These are phyloP conservation scores for Apiotrichum veenhuisii DNA, from an alignment of 1,284 basidiomycete genomes.

Conservation along the genomic window DNA sequence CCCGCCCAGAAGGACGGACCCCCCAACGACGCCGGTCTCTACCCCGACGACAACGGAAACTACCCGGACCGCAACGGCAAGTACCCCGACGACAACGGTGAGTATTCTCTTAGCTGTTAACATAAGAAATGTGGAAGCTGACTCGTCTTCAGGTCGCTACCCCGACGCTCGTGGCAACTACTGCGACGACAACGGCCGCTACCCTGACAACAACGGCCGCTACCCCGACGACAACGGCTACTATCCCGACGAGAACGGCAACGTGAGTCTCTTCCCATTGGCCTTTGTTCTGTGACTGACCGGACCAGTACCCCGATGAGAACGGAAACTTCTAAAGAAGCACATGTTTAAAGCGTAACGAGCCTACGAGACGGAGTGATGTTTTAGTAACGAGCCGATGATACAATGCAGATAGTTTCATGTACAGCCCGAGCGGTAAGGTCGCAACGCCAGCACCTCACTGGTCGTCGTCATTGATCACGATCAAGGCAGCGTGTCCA, in stretches of 20 bases:
- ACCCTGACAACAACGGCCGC: neutral
- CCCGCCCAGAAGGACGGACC: conserved; percentile 1
- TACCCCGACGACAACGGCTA: neutral
- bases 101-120: neutral
- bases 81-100: conserved; percentile 1
- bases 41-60: conserved; percentile 5
- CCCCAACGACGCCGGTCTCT: conserved; percentile 5
- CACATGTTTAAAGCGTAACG: neutral
- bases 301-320: conserved; percentile 1
- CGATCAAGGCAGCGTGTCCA: no score
- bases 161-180: conserved; percentile 1
- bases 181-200: neutral
- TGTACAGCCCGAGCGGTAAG: no score
- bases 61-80: neutral
- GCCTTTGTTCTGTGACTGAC: neutral
- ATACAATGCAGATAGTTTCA: neutral
- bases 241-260: neutral
- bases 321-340: conserved; percentile 3
- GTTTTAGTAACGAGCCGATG: neutral
- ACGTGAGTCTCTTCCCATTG: neutral
- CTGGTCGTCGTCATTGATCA: no score
- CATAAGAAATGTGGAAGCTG: no score
- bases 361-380: neutral
- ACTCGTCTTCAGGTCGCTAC: neutral
- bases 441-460: no score